Percentiles rank a stretch among this genome's conserved stretches.
Conservation (phyloP, 108 stramenopile species). For the Fistulifera pelliculosa region DNA sequence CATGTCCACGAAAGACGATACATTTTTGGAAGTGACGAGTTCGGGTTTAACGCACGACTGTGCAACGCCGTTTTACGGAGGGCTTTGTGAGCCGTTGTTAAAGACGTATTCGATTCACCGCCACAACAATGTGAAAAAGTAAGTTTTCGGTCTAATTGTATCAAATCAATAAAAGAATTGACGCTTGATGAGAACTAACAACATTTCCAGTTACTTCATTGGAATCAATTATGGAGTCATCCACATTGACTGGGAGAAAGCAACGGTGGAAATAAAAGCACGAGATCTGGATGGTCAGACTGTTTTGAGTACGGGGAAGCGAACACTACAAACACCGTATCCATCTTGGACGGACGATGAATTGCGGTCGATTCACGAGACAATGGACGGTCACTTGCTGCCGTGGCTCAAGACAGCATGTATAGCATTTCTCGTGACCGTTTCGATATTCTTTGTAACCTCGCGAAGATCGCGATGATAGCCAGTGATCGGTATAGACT, state of each 20-base stretch:
- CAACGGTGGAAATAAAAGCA: conserved; percentile 12
- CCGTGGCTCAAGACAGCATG: not conserved
- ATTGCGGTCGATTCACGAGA: not conserved
- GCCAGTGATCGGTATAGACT: too few species aligned
- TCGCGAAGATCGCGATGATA: too few species aligned
- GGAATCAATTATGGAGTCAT: conserved; percentile 63
- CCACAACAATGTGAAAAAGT: not conserved
- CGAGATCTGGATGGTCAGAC: conserved; percentile 9
- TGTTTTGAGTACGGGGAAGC: conserved; percentile 14
- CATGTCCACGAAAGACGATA: conserved; percentile 1
- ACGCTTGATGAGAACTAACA: too few species aligned
- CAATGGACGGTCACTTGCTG: conserved; percentile 2
- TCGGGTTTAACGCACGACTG: conserved; percentile 85
- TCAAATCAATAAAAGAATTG: too few species aligned
- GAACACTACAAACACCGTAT: not conserved
- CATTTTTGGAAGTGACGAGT: conserved; percentile 75
- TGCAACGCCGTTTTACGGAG: conserved; percentile 51
- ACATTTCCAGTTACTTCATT: conserved; percentile 22
- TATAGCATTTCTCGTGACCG: too few species aligned
- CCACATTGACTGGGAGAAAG: conserved; percentile 40
- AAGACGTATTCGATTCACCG: conserved; percentile 30
- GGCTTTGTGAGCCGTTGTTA: conserved; percentile 51
- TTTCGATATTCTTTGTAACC: too few species aligned
- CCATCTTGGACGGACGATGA: conserved; percentile 1
- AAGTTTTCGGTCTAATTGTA: too few species aligned